These are phyloP conservation scores for Solanum appendiculatum DNA, from an alignment of 257 asterid species.

Conservation along the genomic window DNA sequence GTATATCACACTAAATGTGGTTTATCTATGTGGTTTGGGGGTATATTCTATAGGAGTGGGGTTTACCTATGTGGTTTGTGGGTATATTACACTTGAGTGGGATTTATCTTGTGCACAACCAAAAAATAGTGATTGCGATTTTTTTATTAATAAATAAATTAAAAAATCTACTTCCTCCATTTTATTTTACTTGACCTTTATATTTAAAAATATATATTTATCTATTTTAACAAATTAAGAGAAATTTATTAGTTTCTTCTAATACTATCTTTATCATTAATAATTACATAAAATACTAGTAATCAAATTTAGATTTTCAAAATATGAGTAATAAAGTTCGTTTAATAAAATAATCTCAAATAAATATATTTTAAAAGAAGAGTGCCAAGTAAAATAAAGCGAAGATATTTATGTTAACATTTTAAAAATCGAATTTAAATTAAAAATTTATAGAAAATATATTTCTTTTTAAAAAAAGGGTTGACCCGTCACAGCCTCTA, in stretches of 20 bases:
- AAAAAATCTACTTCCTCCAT: background rate
- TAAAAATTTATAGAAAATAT: fast-evolving
- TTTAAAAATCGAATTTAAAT: no score
- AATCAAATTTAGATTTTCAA: no score
- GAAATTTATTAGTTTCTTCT: no score
- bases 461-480: background rate
- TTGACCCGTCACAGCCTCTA: fast-evolving
- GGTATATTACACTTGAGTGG: background rate
- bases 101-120: background rate
- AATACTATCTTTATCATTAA: no score
- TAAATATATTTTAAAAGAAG: background rate
- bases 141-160: background rate
- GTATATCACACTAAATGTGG: no score
- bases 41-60: background rate
- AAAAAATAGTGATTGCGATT: no score
- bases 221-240: no score
- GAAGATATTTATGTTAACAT: no score
- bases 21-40: background rate
- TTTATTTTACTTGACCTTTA: background rate
- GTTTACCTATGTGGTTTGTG: background rate
- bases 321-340: no score
- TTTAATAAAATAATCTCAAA: no score
- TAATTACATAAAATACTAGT: no score
- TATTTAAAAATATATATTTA: no score
- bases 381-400: background rate